phyloP scores from a whole-genome alignment of 2,329 filamentous ascomycete genomes.

The Myriosclerotinia scirpicola region DNA sequence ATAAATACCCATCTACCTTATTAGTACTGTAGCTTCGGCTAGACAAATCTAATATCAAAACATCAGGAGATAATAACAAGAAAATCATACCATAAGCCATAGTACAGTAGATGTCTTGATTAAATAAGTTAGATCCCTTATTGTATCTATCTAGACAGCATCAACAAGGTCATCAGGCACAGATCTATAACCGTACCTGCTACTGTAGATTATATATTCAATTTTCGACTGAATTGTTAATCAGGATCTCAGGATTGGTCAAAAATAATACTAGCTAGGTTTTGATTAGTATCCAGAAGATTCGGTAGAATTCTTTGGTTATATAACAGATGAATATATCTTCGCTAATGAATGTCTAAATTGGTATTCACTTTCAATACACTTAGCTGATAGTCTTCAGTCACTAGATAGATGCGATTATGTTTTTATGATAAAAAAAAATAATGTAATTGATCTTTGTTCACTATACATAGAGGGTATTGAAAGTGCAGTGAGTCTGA shows the following conservation, averaged over 20 bases:
- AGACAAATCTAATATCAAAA: background rate
- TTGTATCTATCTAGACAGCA: background rate
- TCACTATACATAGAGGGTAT: too few species aligned
- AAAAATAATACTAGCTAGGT: too few species aligned
- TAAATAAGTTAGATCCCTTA: background rate
- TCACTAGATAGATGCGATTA: too few species aligned
- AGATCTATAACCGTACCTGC: background rate
- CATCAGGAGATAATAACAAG: background rate
- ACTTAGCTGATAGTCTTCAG: too few species aligned
- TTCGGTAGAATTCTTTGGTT: too few species aligned
- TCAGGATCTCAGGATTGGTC: background rate
- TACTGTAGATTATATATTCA: background rate
- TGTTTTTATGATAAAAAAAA: too few species aligned
- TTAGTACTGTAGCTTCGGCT: background rate
- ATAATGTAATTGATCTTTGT: too few species aligned
- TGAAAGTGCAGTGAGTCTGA: too few species aligned
- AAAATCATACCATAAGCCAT: constrained; percentile 38
- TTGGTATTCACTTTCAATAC: too few species aligned
- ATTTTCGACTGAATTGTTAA: background rate
- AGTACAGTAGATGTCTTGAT: constrained; percentile 40
- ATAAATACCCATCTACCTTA: background rate
- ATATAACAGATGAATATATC: too few species aligned
- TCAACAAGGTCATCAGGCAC: background rate
- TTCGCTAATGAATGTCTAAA: too few species aligned
- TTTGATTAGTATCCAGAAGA: too few species aligned